Percentiles rank a stretch among this genome's conserved stretches.
phyloP scores from a whole-genome alignment of 257 asterid species.

The Solanum boliviense region DNA sequence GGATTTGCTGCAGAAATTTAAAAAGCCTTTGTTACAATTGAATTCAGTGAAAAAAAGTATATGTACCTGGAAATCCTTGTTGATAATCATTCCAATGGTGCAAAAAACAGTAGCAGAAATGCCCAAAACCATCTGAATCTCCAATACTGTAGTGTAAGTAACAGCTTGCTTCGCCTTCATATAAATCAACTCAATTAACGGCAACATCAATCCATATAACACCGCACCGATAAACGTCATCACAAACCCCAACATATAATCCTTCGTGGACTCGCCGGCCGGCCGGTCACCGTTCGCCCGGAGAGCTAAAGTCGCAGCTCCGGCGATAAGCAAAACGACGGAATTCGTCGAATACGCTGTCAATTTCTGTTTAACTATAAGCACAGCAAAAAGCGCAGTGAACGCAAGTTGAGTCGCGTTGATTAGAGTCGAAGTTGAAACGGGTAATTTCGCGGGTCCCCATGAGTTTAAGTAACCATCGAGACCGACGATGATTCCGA shows the following conservation, averaged over 20 bases:
- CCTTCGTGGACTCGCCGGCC: constrained; percentile 5
- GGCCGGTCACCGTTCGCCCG: constrained; percentile 8
- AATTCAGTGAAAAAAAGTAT: neutral
- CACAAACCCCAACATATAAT: constrained; percentile 11
- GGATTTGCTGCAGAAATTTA: neutral
- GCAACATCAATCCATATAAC: constrained; percentile 19
- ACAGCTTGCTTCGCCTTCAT: constrained; percentile 5
- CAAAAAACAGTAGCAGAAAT: constrained; percentile 13
- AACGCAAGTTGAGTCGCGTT: constrained; percentile 15
- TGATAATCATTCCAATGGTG: constrained; percentile 15
- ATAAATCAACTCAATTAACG: constrained; percentile 13
- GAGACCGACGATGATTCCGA: constrained; percentile 11
- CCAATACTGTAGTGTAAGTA: constrained; percentile 18
- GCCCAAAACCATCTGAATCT: constrained; percentile 12
- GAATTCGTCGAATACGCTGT: constrained; percentile 11
- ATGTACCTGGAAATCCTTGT: constrained; percentile 20
- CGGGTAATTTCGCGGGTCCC: constrained; percentile 15
- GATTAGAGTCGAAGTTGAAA: constrained; percentile 15
- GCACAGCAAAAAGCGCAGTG: constrained; percentile 14
- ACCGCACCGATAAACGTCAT: constrained; percentile 16
- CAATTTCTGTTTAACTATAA: constrained; percentile 11
- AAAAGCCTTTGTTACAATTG: neutral
- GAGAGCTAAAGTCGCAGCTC: constrained; percentile 16
- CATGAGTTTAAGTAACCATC: constrained; percentile 15
- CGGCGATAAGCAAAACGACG: constrained; percentile 5